Base-by-base conservation (phyloP, 2,329 filamentous ascomycete genomes). In the Apiospora rasikravindrae region DNA sequence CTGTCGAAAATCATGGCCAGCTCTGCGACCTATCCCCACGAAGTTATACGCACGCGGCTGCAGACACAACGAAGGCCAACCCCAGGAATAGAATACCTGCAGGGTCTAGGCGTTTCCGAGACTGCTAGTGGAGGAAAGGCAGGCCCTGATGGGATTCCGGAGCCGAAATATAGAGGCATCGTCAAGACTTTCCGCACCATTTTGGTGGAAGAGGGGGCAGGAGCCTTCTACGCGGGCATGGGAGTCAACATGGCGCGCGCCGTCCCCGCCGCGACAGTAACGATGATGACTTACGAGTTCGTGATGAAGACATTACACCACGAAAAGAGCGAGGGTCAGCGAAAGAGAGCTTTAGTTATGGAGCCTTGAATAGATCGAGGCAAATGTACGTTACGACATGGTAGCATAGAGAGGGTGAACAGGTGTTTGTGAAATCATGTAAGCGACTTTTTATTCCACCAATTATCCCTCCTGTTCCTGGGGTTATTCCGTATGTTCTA, bases 181-280 rank as follows among this genome's bases (percentile, higher is more conserved):
- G 82, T 95, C 64, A 91, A 89, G 79, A 98, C 96, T 0, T 96
- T 93, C 81, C 90, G 91, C 74, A 95, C 92, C 2, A 98, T 99
- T 73, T 84, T 98, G 49, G 86, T 86, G 45, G 96, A 99, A 82
- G 96, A 99, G 82, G 96, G 96, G 8, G 98, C 96, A 95, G 89
- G 93, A 74, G 96, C 96, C 4, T 98, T 99, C 78, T 99, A 99
- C 81, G 96, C 95, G 33, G 96, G 96, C 47, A 94, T 99, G 87
- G 96, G 96, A 49, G 98, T 96, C 68, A 99, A 99, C 83, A 94
- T 99, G 90, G 94, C 98, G 87, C 90, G 96, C 71, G 96, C 96
- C 10, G 92, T 99, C 16, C 96, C 96, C 44, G 95, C 96, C 29
- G 96, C 96, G 26, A 97, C 97, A 78, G 98, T 97, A 37, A 99